Base-by-base conservation (phyloP, 306 rosid species). In the Mucuna pruriens region DNA sequence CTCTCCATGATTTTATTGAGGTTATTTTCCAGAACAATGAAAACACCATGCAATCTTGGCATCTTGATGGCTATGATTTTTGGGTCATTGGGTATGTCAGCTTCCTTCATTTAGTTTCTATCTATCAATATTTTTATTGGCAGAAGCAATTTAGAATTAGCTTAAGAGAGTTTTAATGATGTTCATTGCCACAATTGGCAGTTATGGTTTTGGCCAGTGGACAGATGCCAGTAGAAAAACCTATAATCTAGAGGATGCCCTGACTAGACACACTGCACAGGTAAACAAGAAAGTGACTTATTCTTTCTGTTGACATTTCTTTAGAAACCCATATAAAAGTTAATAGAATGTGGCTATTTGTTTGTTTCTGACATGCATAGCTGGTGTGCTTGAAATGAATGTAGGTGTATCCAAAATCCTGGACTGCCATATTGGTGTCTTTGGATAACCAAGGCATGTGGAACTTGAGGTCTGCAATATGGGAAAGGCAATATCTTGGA, bases 391-490 rank as follows among this genome's bases (percentile, higher is more conserved):
- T 75, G 9, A 38, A 64, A 15, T 51, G 81, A 67, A 71, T 70
- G 80, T 68, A 95, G 98, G 99, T 92, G 22, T 95, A 93, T 84
- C 97, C 98, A 26, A 90, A 90, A 61, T 88, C 97, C 0, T 95
- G 99, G 99, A 95, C 98, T 9, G 11, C 91, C 3, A 92, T 92
- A 83, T 82, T 90, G 84, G 97, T 93, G 74, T 93, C 99, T 4
- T 79, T 95, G 78, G 99, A 95, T 88, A 95, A 95, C 91, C 92
- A 93, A 77, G 99, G 99, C 1, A 93, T 95, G 98, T 95, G 99
- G 99, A 95, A 93, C 54, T 36, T 93, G 88, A 93, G 99, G 71
- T 95, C 99, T 1, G 92, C 99, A 45, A 84, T 88, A 45, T 95
- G 98, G 99, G 99, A 92, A 78, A 93, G 97, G 79, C 98, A 95